These are phyloP conservation scores for Casuarina equisetifolia DNA, from an alignment of 306 rosid species.

Conservation along the genomic window DNA sequence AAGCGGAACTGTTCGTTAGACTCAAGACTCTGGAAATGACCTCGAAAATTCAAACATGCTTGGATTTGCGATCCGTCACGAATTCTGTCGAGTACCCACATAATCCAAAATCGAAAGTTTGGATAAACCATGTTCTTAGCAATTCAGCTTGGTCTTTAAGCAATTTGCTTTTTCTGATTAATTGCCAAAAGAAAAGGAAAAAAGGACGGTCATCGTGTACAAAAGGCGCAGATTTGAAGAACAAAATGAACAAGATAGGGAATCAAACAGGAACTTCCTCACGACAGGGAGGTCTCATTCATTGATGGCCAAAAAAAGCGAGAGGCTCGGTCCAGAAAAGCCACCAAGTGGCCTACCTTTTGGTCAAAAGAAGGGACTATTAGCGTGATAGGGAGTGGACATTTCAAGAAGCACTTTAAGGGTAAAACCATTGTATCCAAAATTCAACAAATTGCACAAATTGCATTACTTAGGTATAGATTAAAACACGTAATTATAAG, in stretches of 20 bases:
- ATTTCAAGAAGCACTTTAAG: background rate
- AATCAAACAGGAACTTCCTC: background rate
- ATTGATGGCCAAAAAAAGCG: background rate
- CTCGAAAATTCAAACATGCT: background rate
- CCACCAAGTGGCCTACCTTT: background rate
- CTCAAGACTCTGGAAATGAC: background rate
- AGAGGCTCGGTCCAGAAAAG: background rate
- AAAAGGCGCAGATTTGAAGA: background rate
- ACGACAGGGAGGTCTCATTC: background rate
- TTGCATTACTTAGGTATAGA: no score
- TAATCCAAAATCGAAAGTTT: background rate
- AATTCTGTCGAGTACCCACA: conserved; percentile 12
- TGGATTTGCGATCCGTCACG: conserved; percentile 29
- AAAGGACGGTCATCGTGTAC: background rate
- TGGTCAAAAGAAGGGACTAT: background rate
- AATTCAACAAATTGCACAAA: no score
- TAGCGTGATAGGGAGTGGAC: background rate
- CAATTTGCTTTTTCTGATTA: background rate
- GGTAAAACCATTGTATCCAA: no score
- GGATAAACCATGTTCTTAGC: background rate
- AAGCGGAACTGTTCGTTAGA: background rate
- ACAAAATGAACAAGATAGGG: background rate
- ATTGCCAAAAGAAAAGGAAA: background rate
- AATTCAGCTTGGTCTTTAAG: background rate
- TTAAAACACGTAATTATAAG: no score